phyloP scores from a whole-genome alignment of 345 rosid species.

The Erodium maritimum region DNA sequence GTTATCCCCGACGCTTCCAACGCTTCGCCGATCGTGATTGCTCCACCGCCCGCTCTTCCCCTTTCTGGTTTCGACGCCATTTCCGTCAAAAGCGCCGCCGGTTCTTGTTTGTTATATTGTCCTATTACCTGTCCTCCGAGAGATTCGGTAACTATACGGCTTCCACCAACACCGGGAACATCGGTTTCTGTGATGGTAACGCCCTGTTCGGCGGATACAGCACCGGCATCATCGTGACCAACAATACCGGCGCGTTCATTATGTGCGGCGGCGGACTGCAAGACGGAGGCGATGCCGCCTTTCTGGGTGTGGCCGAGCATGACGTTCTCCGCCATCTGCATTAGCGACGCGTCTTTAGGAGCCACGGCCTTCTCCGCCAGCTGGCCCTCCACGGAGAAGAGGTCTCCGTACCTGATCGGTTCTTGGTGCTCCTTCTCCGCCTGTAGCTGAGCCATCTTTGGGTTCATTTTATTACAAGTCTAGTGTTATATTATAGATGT shows the following conservation, averaged over 20 bases:
- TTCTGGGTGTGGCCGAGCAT: conserved; percentile 17
- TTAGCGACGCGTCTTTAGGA: conserved; percentile 25
- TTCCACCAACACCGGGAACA: conserved; percentile 9
- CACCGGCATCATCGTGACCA: conserved; percentile 10
- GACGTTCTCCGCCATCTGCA: conserved; percentile 25
- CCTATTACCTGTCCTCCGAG: conserved; percentile 35
- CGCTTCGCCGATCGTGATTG: conserved; percentile 61
- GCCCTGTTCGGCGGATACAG: conserved; percentile 10
- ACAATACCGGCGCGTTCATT: conserved; percentile 20
- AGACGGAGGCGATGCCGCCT: conserved; percentile 13
- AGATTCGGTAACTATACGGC: conserved; percentile 13
- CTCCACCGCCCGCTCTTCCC: conserved; percentile 16
- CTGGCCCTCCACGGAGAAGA: conserved; percentile 21
- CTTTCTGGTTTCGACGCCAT: no score
- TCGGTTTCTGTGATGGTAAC: conserved; percentile 12
- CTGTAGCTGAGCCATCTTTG: conserved; percentile 35
- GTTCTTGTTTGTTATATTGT: no score
- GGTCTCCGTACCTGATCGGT: conserved; percentile 22
- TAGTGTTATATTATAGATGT: neutral
- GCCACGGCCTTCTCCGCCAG: conserved; percentile 19
- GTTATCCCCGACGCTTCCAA: conserved; percentile 63
- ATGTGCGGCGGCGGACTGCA: conserved; percentile 25
- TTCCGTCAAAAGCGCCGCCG: no score
- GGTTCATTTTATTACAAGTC: no score
- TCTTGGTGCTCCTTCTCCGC: conserved; percentile 13